Evolutionary conservation across 2,329 filamentous ascomycete genomes (phyloP).

Genomic region (Xylariaceae sp.): DNA sequence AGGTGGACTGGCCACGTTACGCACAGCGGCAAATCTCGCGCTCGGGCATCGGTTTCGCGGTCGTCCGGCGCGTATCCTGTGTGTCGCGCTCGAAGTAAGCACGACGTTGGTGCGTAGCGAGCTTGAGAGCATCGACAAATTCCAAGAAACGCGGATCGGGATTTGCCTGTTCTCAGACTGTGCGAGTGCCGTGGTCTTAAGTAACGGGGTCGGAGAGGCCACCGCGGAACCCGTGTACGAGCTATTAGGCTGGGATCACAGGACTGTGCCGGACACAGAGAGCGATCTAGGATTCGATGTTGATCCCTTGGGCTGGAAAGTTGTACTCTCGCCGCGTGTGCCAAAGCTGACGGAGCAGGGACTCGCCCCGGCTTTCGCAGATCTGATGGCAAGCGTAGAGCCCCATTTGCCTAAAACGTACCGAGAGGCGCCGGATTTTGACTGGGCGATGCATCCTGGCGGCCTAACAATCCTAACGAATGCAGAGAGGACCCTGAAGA

Average conservation of each 20-base stretch:
- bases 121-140: slow-evolving; percentile 65
- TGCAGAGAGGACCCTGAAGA: slow-evolving; percentile 63
- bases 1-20: slow-evolving; percentile 65
- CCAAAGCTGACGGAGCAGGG: slow-evolving; percentile 61
- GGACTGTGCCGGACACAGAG: slow-evolving; percentile 66
- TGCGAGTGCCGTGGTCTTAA: slow-evolving; percentile 69
- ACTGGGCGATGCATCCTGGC: slow-evolving; percentile 77
- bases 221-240: slow-evolving; percentile 59
- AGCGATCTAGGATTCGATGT: slow-evolving; percentile 70
- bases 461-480: slow-evolving; percentile 71
- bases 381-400: slow-evolving; percentile 56
- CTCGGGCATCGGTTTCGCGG: slow-evolving; percentile 65
- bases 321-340: slow-evolving; percentile 67
- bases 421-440: slow-evolving; percentile 62
- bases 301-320: slow-evolving; percentile 71
- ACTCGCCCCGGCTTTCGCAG: slow-evolving; percentile 60
- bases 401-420: slow-evolving; percentile 53
- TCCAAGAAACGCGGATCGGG: slow-evolving; percentile 69
- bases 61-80: slow-evolving; percentile 67
- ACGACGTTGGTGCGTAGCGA: slow-evolving; percentile 69
- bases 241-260: slow-evolving; percentile 70
- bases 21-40: slow-evolving; percentile 71
- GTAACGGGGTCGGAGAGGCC: slow-evolving; percentile 65
- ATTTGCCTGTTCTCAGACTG: slow-evolving; percentile 73
- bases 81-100: slow-evolving; percentile 69